Conservation (phyloP, 108 stramenopile genomes). For the Cyclotella sp. region DNA sequence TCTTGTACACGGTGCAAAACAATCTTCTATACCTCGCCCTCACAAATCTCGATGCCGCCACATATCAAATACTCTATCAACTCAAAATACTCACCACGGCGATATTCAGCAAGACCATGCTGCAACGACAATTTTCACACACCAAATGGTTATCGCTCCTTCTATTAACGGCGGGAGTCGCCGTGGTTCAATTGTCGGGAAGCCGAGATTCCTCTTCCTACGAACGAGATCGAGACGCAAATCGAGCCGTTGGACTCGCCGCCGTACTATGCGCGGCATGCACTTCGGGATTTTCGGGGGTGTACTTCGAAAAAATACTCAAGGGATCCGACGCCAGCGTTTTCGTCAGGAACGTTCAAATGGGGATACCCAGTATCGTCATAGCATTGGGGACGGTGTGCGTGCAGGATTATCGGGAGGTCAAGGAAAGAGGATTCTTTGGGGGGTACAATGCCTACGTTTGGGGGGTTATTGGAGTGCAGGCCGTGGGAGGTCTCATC, state of each 20-base stretch:
- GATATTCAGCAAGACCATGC: conserved; percentile 91
- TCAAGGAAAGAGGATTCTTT: conserved; percentile 86
- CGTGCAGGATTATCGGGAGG: conserved; percentile 65
- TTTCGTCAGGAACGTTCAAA: conserved; percentile 97
- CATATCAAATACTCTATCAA: conserved; percentile 98
- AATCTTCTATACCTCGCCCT: conserved; percentile 96
- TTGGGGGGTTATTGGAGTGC: conserved; percentile 88
- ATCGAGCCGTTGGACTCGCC: conserved; percentile 82
- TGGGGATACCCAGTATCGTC: conserved; percentile 93
- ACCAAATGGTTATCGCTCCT: conserved; percentile 89
- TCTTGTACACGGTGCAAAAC: conserved; percentile 98
- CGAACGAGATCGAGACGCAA: conserved; percentile 37
- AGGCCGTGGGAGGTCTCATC: conserved; percentile 96
- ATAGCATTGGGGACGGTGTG: conserved; percentile 80
- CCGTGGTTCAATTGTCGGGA: conserved; percentile 88
- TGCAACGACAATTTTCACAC: conserved; percentile 73
- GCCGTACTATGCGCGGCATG: conserved; percentile 94
- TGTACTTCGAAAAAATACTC: conserved; percentile 98
- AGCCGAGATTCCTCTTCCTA: conserved; percentile 37
- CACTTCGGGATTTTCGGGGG: conserved; percentile 96
- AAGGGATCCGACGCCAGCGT: conserved; percentile 89
- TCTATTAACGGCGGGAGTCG: conserved; percentile 92
- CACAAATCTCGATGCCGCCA: conserved; percentile 95
- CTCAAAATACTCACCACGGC: conserved; percentile 99
- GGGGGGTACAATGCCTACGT: conserved; percentile 87